A percentile compares a stretch with the other conserved stretches of the same genome.
Evolutionary conservation across 352 stramenopile genomes (phyloP).

Genomic region (Globisporangium canariense): DNA sequence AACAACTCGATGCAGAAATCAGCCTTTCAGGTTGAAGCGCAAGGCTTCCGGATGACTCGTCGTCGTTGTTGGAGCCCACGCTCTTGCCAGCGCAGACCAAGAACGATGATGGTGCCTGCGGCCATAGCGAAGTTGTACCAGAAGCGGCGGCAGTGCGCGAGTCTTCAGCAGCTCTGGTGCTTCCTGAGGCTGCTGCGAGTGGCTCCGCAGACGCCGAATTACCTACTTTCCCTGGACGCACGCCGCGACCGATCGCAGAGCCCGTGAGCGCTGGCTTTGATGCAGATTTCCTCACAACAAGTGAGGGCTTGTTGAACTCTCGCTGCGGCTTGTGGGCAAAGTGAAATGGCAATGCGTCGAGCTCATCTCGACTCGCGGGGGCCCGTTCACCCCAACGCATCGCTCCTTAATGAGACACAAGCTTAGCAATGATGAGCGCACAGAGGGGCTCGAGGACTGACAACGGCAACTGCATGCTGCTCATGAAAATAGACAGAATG

Average conservation of each 20-base stretch:
- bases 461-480: background rate
- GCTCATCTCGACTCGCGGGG: background rate
- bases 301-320: background rate
- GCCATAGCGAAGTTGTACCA: background rate
- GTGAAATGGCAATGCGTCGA: background rate
- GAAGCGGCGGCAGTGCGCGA: no score
- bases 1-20: background rate
- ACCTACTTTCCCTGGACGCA: constrained; percentile 5
- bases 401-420: background rate
- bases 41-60: background rate
- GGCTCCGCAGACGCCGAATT: background rate
- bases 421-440: background rate
- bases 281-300: background rate
- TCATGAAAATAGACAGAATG: background rate
- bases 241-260: constrained; percentile 4
- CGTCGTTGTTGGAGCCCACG: constrained; percentile 16
- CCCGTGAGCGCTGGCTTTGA: constrained; percentile 4
- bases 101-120: background rate
- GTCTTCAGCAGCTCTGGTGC: background rate
- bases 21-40: background rate
- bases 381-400: constrained; percentile 4
- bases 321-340: background rate
- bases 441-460: background rate
- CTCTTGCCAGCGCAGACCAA: constrained; percentile 13
- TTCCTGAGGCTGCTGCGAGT: background rate